Percentiles rank a stretch among this genome's conserved stretches.
These are phyloP conservation scores for Tetrahymena malaccensis DNA, from an alignment of 73 alveolate genomes.

Conservation along the genomic window DNA sequence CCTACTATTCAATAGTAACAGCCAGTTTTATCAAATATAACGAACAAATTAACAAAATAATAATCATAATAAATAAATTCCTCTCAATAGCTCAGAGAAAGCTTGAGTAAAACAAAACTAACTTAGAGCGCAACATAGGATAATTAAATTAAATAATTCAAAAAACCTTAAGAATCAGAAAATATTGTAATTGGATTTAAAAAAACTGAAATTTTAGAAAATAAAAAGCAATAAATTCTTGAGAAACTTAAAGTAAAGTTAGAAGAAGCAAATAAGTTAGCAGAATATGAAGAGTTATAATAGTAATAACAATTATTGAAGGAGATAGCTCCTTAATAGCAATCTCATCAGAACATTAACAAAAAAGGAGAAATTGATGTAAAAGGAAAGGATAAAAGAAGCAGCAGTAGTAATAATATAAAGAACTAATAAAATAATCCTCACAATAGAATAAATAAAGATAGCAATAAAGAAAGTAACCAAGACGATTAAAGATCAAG, in stretches of 20 bases:
- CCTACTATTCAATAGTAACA: neutral
- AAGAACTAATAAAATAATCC: neutral
- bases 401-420: neutral
- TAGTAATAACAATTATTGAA: neutral
- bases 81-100: neutral
- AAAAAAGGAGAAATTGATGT: neutral
- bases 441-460: neutral
- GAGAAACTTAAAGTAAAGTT: neutral
- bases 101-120: neutral
- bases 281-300: neutral
- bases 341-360: neutral
- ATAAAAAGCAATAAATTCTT: neutral
- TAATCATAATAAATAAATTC: neutral
- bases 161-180: neutral
- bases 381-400: neutral
- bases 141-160: neutral
- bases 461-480: neutral
- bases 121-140: neutral
- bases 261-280: neutral
- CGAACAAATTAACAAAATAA: neutral
- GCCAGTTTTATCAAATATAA: neutral
- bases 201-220: neutral
- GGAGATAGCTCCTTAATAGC: neutral
- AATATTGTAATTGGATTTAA: neutral
- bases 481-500: neutral